These are phyloP conservation scores for Haplographium delicatum DNA, from an alignment of 495 filamentous ascomycete genomes.

Conservation along the genomic window DNA sequence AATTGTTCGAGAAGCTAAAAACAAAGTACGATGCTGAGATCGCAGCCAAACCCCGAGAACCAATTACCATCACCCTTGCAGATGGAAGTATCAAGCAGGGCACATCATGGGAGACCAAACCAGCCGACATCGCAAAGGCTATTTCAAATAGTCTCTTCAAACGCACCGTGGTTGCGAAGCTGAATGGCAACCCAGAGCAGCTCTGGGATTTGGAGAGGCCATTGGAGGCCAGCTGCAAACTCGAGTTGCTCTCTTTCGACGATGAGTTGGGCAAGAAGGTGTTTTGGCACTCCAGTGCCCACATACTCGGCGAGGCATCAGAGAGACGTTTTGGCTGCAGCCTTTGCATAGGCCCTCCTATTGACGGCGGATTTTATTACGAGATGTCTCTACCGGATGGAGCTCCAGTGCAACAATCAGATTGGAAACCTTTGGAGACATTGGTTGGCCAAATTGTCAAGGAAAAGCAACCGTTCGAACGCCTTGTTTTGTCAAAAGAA, in stretches of 20 bases:
- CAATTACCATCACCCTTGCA: constrained; percentile 61
- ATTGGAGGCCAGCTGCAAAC: constrained; percentile 70
- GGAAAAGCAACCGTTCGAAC: constrained; percentile 94
- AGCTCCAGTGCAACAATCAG: constrained; percentile 63
- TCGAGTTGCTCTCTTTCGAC: constrained; percentile 80
- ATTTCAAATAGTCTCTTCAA: constrained; percentile 68
- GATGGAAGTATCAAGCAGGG: constrained; percentile 57
- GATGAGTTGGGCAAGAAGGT: constrained; percentile 77
- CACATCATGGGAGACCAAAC: constrained; percentile 68
- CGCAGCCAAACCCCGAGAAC: constrained; percentile 56
- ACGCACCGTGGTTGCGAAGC: constrained; percentile 72
- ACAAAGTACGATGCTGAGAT: constrained; percentile 71
- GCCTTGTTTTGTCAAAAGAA: constrained; percentile 80
- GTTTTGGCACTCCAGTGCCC: constrained; percentile 92
- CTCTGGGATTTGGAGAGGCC: constrained; percentile 93
- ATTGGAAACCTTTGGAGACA: constrained; percentile 76
- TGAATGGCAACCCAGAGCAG: constrained; percentile 59
- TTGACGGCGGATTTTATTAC: constrained; percentile 94
- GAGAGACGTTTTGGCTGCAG: constrained; percentile 87
- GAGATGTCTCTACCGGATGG: constrained; percentile 84
- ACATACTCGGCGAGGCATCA: constrained; percentile 88
- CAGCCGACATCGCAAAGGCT: constrained; percentile 56
- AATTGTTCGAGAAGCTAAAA: constrained; percentile 84
- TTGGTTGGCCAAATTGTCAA: constrained; percentile 76
- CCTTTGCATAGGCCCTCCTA: constrained; percentile 88